These are phyloP conservation scores for Rosa chinensis DNA, from an alignment of 306 rosid species.

Conservation along the genomic window DNA sequence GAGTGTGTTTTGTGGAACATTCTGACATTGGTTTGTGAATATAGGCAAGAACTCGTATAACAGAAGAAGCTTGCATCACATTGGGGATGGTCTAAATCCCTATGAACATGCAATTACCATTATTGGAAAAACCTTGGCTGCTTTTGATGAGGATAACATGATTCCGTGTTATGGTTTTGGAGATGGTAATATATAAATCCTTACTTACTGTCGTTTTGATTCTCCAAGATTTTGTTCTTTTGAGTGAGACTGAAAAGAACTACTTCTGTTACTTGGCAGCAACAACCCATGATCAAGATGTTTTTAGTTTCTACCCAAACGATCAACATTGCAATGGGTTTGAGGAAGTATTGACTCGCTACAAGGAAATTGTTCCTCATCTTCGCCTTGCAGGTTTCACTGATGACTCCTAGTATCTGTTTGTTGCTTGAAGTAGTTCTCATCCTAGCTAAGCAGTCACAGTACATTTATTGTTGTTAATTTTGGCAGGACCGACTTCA, in stretches of 20 bases:
- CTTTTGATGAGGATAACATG: slow-evolving; percentile 87
- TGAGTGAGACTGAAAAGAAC: slow-evolving; percentile 20
- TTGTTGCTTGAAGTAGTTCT: slow-evolving; percentile 11
- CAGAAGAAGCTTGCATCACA: slow-evolving; percentile 77
- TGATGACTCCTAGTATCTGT: slow-evolving; percentile 10
- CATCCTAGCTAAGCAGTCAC: neutral
- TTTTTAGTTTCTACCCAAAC: slow-evolving; percentile 78
- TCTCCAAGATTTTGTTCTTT: slow-evolving; percentile 1
- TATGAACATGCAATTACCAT: slow-evolving; percentile 92
- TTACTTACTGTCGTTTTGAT: slow-evolving; percentile 10
- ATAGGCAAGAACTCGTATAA: slow-evolving; percentile 70
- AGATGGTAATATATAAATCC: slow-evolving; percentile 56
- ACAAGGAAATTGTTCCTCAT: slow-evolving; percentile 74
- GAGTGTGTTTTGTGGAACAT: slow-evolving; percentile 31
- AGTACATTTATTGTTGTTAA: slow-evolving; percentile 8
- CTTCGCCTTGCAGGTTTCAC: slow-evolving; percentile 81
- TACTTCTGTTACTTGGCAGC: slow-evolving; percentile 54
- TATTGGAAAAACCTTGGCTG: slow-evolving; percentile 84
- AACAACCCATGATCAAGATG: slow-evolving; percentile 86
- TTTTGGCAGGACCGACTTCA: slow-evolving; percentile 83
- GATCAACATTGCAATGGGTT: slow-evolving; percentile 82
- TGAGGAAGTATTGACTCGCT: slow-evolving; percentile 82
- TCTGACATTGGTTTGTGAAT: slow-evolving; percentile 38
- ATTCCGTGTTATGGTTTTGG: slow-evolving; percentile 98
- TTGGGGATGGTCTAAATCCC: slow-evolving; percentile 72